Conservation (phyloP, 1,139 yeast species). For the Lodderomyces orthopsilosis region DNA sequence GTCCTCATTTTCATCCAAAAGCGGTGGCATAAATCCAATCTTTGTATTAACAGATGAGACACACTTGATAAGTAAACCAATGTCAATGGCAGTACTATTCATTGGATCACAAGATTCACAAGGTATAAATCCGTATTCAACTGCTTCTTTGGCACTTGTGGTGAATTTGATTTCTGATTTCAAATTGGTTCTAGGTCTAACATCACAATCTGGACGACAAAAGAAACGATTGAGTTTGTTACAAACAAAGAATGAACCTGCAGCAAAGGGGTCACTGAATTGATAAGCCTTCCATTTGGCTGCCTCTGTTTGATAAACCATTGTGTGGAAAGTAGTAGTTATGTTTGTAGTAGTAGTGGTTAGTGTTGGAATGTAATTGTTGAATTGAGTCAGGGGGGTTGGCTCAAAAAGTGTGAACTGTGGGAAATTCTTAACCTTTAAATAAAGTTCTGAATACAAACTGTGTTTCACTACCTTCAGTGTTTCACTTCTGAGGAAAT, state of each 20-base stretch:
- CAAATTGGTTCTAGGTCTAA: constrained; percentile 41
- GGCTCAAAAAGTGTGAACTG: too few relatives aligned
- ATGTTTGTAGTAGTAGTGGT: not conserved
- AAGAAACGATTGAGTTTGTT: constrained; percentile 39
- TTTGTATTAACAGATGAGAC: constrained; percentile 56
- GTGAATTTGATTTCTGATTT: constrained; percentile 48
- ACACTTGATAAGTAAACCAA: constrained; percentile 52
- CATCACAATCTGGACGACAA: constrained; percentile 72
- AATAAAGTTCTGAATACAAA: too few relatives aligned
- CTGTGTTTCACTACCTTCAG: too few relatives aligned
- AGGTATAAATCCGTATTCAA: constrained; percentile 42
- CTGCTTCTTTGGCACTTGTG: constrained; percentile 41
- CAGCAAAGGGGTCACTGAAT: constrained; percentile 65
- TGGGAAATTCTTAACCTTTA: too few relatives aligned
- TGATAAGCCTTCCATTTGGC: constrained; percentile 66
- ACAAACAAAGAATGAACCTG: constrained; percentile 53
- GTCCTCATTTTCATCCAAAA: constrained; percentile 47
- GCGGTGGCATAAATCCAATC: constrained; percentile 57
- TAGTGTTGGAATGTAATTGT: not conserved
- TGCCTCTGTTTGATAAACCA: constrained; percentile 46
- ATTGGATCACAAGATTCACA: constrained; percentile 55
- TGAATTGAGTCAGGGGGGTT: too few relatives aligned
- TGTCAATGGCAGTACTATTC: constrained; percentile 42
- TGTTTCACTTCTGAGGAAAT: too few relatives aligned
- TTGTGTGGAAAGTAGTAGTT: constrained; percentile 11